Percentiles rank a stretch among this genome's conserved stretches.
Conservation (phyloP, 352 stramenopile genomes). For the Thalassiosira exigua region DNA sequence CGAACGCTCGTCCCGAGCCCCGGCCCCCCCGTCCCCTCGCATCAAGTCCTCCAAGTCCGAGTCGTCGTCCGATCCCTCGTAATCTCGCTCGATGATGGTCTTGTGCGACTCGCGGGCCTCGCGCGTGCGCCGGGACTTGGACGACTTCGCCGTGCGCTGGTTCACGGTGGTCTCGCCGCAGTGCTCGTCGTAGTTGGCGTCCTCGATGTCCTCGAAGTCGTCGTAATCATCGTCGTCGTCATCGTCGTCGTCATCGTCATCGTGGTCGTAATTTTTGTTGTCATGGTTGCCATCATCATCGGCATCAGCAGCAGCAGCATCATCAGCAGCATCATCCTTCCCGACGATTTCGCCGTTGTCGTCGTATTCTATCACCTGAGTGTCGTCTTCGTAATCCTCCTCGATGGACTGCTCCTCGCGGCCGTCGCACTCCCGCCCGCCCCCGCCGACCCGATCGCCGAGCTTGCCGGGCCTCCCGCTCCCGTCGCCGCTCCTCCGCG, state of each 20-base stretch:
- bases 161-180: neutral
- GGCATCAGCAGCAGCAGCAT: constrained; percentile 96
- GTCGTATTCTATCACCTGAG: constrained; percentile 54
- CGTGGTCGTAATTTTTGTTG: neutral
- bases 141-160: neutral
- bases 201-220: neutral
- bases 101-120: neutral
- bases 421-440: too few species aligned
- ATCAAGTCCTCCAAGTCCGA: neutral
- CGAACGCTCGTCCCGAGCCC: neutral
- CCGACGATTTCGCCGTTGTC: constrained; percentile 76
- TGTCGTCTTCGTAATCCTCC: too few species aligned
- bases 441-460: too few species aligned
- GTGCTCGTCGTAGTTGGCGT: neutral
- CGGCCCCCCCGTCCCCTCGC: neutral
- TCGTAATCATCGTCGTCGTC: neutral
- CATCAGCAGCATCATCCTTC: constrained; percentile 92
- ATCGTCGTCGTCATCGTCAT: neutral
- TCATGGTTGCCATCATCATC: constrained; percentile 57
- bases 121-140: neutral
- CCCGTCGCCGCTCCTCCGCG: constrained; percentile 88
- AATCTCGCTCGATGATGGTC: neutral
- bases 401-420: too few species aligned
- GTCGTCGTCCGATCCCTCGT: too few species aligned
- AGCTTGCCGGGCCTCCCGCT: constrained; percentile 75